phyloP scores from a whole-genome alignment of 495 filamentous ascomycete genomes.

The Penicillium malachiteum region DNA sequence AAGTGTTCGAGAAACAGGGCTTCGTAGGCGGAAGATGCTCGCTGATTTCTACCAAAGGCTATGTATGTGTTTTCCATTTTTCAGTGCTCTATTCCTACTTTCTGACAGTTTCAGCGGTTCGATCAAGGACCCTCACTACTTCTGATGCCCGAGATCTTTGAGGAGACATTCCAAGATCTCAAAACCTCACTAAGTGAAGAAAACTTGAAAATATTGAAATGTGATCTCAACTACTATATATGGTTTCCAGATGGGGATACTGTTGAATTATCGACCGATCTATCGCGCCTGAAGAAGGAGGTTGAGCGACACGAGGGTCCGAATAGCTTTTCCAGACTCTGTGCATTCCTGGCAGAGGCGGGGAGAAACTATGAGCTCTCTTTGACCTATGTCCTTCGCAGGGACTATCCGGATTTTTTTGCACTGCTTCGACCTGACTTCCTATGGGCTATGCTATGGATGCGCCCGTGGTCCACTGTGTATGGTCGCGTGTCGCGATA shows the following conservation, averaged over 20 bases:
- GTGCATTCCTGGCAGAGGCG: conserved; percentile 59
- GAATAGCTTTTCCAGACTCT: conserved; percentile 62
- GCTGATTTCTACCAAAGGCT: conserved; percentile 52
- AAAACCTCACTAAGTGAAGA: conserved; percentile 58
- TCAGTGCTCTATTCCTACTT: neutral
- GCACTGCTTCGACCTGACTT: conserved; percentile 54
- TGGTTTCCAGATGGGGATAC: conserved; percentile 62
- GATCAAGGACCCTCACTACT: conserved; percentile 72
- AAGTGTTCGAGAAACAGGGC: conserved; percentile 66
- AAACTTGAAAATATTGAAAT: conserved; percentile 61
- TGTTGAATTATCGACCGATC: conserved; percentile 48
- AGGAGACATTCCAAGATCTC: conserved; percentile 61
- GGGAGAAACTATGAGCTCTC: conserved; percentile 65
- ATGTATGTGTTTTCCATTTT: conserved; percentile 30
- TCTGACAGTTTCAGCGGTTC: conserved; percentile 48
- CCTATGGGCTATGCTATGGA: conserved; percentile 46
- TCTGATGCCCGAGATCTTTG: conserved; percentile 64
- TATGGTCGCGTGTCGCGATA: conserved; percentile 58
- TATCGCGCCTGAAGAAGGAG: conserved; percentile 54
- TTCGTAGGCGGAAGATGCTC: conserved; percentile 67
- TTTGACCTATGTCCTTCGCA: conserved; percentile 56
- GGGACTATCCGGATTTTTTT: conserved; percentile 57
- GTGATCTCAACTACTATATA: conserved; percentile 68
- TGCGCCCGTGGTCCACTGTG: conserved; percentile 67
- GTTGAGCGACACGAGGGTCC: conserved; percentile 65